phyloP scores from a whole-genome alignment of 495 filamentous ascomycete genomes.

The Aspergillus campestris region DNA sequence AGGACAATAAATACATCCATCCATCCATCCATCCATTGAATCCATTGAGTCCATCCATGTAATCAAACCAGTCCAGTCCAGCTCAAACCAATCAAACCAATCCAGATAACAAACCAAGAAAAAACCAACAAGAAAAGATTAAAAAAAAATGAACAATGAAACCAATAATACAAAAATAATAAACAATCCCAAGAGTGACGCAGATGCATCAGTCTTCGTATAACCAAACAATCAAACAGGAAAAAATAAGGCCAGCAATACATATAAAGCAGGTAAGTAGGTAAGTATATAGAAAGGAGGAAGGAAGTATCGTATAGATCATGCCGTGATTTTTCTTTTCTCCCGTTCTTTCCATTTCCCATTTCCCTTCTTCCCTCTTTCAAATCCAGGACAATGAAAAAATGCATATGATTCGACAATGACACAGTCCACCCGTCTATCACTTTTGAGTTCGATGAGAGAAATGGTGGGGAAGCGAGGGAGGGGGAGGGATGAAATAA shows the following conservation, averaged over 20 bases:
- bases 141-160: conserved; percentile 13
- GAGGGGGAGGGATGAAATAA: no score
- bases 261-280: no score
- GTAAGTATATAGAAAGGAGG: neutral
- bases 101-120: conserved; percentile 14
- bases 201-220: no score
- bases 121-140: conserved; percentile 12
- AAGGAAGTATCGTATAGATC: neutral
- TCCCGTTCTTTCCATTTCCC: no score
- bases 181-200: neutral
- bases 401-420: no score
- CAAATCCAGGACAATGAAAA: no score
- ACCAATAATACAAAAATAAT: conserved; percentile 2
- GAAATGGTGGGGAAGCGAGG: no score
- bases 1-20: conserved; percentile 3
- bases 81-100: conserved; percentile 4
- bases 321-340: no score
- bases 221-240: no score
- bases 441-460: no score
- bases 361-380: no score
- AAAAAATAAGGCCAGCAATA: neutral
- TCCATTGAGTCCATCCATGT: neutral
- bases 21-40: neutral
- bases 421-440: no score
- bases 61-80: neutral